Evolutionary conservation across 2,329 filamentous ascomycete genomes (phyloP), one percentile per base, ranked within the genome.

Genomic region (Zymoseptoria brevis): DNA sequence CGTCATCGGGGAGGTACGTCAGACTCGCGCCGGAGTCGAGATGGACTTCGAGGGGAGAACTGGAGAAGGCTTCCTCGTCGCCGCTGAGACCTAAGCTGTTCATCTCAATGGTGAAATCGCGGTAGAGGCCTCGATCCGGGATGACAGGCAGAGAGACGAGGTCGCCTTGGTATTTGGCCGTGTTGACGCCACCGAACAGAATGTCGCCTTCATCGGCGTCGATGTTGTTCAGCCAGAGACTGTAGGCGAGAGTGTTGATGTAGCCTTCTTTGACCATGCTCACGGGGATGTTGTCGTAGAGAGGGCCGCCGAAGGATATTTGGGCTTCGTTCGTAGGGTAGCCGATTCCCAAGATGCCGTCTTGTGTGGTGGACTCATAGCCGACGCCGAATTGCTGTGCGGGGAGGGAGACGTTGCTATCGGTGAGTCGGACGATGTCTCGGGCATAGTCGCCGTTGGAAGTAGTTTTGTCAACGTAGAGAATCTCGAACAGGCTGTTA

Each of bases 271-370:
- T 70, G n/a, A 83, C 79, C 71, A 93, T 79, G 64, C 83, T 78
- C 71, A 85, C 80, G n/a, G 90, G 78, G 45, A 92, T 76, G 69
- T 88, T 84, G 24, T 78, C 72, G 64, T 85, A 85, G n/a, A 76
- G 70, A 22, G 71, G 72, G 5, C 80, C 77, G 7, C 78, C 81
- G 61, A 82, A 78, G 54, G 80, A 80, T 50, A 88, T 83, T 67
- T 87, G 83, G 13, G 87, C 88, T 75, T 96, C 92, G 71, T 95
- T 94, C 61, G 80, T 72, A 0, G 81, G 72, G 72, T 96, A 96
- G 6, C 92, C 92, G 61, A 96, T 87, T 21, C 92, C 92, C 22
- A 96, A 74, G 45, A 96, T 90, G 48, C 89, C 90, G 72, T 94
- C 72, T 30, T 69, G 59, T 5, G 81, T 84, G 48, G 68, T 76